Evolutionary conservation across 306 rosid species (phyloP).

Genomic region (Cucumis sativus): DNA sequence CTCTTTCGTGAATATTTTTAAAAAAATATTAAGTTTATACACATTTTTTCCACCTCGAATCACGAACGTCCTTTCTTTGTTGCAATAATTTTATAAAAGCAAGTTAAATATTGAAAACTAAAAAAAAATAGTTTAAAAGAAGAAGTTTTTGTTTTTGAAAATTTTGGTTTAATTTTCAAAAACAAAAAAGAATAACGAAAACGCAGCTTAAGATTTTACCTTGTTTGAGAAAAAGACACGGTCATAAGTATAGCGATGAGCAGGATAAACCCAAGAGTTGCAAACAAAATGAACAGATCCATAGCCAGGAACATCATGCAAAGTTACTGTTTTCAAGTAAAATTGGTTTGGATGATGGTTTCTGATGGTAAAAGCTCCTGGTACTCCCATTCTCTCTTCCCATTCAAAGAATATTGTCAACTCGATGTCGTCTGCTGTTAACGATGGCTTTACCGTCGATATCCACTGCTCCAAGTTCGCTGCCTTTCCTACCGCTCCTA

Average conservation of each 20-base stretch:
- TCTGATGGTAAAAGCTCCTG: slow-evolving; percentile 52
- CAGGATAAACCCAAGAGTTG: slow-evolving; percentile 94
- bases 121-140: no score
- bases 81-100: no score
- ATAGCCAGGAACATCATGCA: slow-evolving; percentile 54
- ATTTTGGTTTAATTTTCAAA: no score
- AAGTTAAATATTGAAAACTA: no score
- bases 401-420: slow-evolving; percentile 43
- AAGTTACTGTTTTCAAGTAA: slow-evolving; percentile 51
- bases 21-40: no score
- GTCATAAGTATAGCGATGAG: slow-evolving; percentile 43
- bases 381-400: slow-evolving; percentile 67
- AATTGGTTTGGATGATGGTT: slow-evolving; percentile 71
- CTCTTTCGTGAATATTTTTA: no score
- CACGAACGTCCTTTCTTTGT: no score
- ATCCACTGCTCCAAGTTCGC: slow-evolving; percentile 64
- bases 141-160: no score
- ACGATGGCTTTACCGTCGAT: slow-evolving; percentile 23
- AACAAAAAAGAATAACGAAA: no score
- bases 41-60: no score
- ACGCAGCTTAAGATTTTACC: slow-evolving; percentile 17
- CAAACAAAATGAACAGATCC: slow-evolving; percentile 55
- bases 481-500: slow-evolving; percentile 28
- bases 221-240: slow-evolving; percentile 73
- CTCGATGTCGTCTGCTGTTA: slow-evolving; percentile 29